Evolutionary conservation across 2,329 filamentous ascomycete species (phyloP).

Genomic region (Raffaelea albimanens): DNA sequence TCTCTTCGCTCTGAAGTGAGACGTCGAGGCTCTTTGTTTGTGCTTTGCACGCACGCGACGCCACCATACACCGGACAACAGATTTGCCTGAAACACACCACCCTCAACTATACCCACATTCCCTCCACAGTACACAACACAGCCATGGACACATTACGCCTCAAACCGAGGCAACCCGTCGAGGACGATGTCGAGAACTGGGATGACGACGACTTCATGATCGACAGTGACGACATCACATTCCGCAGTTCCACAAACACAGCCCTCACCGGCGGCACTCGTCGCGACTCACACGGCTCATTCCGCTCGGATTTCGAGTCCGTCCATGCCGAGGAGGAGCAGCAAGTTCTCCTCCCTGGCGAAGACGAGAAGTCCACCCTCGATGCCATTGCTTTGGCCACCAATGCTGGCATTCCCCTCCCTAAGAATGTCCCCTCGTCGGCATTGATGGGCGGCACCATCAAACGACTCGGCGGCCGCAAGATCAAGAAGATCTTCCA

Average conservation of each 20-base stretch:
- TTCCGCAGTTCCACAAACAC: conserved; percentile 42
- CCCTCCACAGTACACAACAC: neutral
- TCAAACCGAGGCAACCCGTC: conserved; percentile 44
- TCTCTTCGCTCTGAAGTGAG: neutral
- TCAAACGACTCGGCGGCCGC: conserved; percentile 74
- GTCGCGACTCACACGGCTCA: conserved; percentile 72
- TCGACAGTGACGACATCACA: conserved; percentile 57
- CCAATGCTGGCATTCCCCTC: conserved; percentile 83
- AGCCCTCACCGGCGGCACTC: conserved; percentile 36
- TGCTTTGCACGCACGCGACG: conserved; percentile 8
- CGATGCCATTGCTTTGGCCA: conserved; percentile 80
- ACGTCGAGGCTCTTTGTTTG: neutral
- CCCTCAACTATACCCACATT: conserved; percentile 3
- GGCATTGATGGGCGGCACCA: conserved; percentile 83
- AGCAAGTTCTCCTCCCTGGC: conserved; percentile 73
- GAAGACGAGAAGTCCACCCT: conserved; percentile 77
- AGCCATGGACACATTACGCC: conserved; percentile 43
- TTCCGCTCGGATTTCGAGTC: conserved; percentile 76
- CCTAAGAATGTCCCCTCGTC: conserved; percentile 80
- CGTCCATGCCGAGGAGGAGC: conserved; percentile 71
- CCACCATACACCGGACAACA: neutral
- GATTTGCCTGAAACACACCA: conserved; percentile 1
- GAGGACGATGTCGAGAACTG: conserved; percentile 63
- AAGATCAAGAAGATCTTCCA: conserved; percentile 65
- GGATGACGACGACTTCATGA: conserved; percentile 68